Base-by-base conservation (phyloP, 139 green algal species). In the Chlamydomonas asymmetrica region DNA sequence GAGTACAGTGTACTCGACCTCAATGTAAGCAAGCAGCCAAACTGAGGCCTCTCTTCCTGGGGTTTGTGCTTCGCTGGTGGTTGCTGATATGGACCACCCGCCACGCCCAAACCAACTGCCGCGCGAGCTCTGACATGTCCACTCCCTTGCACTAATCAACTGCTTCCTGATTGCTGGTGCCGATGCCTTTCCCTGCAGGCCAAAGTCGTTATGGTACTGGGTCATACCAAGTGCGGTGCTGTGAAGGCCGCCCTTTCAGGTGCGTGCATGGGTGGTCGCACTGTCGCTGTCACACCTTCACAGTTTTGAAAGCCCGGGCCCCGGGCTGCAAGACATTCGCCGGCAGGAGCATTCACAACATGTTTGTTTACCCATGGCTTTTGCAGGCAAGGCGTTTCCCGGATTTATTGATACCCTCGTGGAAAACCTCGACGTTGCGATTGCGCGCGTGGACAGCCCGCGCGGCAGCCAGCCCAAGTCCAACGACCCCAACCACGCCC, bases 371-470 rank as follows among this genome's bases (percentile, higher is more conserved):
- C 16, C 48, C 20, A 27, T 66, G 25, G 59, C 43, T 35, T 48
- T n/a, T 31, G 22, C 76, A 78, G 78, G 78, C 52, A 79, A 83
- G 23, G 78, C 78, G 9, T 83, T 83, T 56, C 78, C 78, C 31
- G 78, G 78, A 40, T 83, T 79, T 64, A 83, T 83, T 52, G 71
- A 79, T 45, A 76, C 63, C 5, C 57, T 83, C 43, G 70, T 83
- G 48, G 78, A 79, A n/a, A 32, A 83, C 63, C 45, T 83, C 23
- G 78, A 79, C 56, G 71, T 83, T 13, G 78, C 78, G 0, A 68
- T 83, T n/a, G 52, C 66, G 49, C 71, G 76, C 32, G 39, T 71
- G 27, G 63, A 79, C 40, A 62, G 34, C 32, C n/a, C n/a, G n/a
- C n/a, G n/a, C n/a, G n/a, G n/a, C n/a, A 32, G 38, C 32, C 23